phyloP scores from a whole-genome alignment of 768 basidiomycete species.

The Fomitopsis serialis region DNA sequence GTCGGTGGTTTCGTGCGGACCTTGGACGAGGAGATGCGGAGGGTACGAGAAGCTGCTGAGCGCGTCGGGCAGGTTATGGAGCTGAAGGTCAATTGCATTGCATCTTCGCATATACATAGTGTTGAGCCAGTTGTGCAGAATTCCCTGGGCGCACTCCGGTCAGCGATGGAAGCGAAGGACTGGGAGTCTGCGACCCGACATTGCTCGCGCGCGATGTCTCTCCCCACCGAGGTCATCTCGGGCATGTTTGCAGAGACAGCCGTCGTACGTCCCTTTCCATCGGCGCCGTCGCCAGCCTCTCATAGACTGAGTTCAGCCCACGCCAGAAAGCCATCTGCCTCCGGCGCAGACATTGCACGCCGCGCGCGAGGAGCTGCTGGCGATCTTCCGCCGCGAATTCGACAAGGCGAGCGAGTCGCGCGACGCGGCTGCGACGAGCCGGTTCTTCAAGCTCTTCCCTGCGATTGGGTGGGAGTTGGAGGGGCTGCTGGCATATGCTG shows the following conservation, averaged over 20 bases:
- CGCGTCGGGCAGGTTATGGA: conserved; percentile 92
- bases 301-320: conserved; percentile 55
- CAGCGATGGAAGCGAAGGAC: conserved; percentile 72
- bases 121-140: conserved; percentile 46
- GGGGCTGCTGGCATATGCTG: conserved; percentile 87
- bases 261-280: conserved; percentile 47
- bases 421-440: conserved; percentile 82
- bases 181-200: conserved; percentile 95
- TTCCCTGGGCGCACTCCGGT: conserved; percentile 52
- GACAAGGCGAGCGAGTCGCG: conserved; percentile 72
- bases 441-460: conserved; percentile 97
- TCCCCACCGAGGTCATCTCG: conserved; percentile 71
- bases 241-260: conserved; percentile 83
- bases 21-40: conserved; percentile 89
- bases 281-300: neutral
- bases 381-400: conserved; percentile 77
- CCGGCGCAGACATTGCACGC: conserved; percentile 78
- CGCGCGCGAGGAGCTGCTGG: conserved; percentile 69
- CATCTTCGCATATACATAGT: neutral
- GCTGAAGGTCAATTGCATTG: conserved; percentile 63
- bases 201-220: conserved; percentile 85
- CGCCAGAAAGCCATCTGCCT: conserved; percentile 79
- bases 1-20: conserved; percentile 88
- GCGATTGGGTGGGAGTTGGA: conserved; percentile 91
- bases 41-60: conserved; percentile 87